Conservation (phyloP, 352 stramenopile species). For the Phytophthora tentaculata region DNA sequence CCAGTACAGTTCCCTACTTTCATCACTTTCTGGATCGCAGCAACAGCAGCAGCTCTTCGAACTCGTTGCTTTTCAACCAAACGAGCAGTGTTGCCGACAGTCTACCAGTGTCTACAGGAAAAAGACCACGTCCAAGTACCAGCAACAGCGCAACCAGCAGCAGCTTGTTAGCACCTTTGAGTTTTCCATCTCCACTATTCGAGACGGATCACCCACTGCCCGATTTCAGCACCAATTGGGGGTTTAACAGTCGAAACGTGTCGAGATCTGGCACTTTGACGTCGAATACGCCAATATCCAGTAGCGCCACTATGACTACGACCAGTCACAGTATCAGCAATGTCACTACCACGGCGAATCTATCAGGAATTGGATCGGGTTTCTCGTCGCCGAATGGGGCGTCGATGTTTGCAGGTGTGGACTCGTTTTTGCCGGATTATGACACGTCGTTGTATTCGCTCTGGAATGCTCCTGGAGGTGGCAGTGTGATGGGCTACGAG, state of each 20-base stretch:
- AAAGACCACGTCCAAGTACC: slow-evolving; percentile 32
- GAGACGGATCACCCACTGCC: slow-evolving; percentile 55
- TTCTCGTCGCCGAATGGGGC: slow-evolving; percentile 46
- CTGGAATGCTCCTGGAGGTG: slow-evolving; percentile 55
- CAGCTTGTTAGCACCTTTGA: slow-evolving; percentile 33
- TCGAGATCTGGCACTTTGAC: slow-evolving; percentile 13
- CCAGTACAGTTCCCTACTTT: slow-evolving; percentile 27
- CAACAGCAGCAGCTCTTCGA: slow-evolving; percentile 33
- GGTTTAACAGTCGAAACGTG: slow-evolving; percentile 23
- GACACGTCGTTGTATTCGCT: slow-evolving; percentile 75
- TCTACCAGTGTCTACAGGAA: slow-evolving; percentile 14
- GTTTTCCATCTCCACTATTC: slow-evolving; percentile 40
- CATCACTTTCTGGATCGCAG: slow-evolving; percentile 43
- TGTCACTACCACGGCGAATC: slow-evolving; percentile 20
- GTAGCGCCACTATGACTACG: slow-evolving; percentile 7
- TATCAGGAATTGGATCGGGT: slow-evolving; percentile 39
- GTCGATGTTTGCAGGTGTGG: slow-evolving; percentile 56
- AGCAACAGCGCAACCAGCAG: slow-evolving; percentile 20
- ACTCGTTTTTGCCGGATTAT: slow-evolving; percentile 73
- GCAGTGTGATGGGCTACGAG: slow-evolving; percentile 61
- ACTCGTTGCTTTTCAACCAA: slow-evolving; percentile 27
- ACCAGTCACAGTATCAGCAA: slow-evolving; percentile 13
- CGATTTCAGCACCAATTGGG: slow-evolving; percentile 56
- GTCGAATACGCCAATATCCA: slow-evolving; percentile 10
- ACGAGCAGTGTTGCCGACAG: slow-evolving; percentile 15